Conservation (phyloP, 2,329 filamentous ascomycete genomes). For the Trichocomaceae sp. region DNA sequence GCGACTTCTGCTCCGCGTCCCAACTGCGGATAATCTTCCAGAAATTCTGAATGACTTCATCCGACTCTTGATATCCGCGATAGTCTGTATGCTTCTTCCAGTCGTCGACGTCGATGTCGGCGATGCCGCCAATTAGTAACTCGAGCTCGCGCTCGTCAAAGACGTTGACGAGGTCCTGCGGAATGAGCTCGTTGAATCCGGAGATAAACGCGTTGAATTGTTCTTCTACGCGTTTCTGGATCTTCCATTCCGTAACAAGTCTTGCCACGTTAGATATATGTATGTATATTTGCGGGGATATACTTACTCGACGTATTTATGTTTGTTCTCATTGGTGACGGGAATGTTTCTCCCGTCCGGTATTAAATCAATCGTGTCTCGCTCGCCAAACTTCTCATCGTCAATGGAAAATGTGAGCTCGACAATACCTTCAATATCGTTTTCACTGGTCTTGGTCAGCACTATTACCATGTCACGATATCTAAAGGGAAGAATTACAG, state of each 20-base stretch:
- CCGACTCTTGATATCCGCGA: slow-evolving; percentile 93
- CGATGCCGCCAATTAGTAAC: slow-evolving; percentile 93
- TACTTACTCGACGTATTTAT: slow-evolving; percentile 86
- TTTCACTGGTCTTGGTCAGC: slow-evolving; percentile 52
- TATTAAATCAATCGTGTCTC: slow-evolving; percentile 89
- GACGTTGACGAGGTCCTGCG: slow-evolving; percentile 91
- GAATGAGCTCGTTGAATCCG: slow-evolving; percentile 96
- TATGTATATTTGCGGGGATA: not conserved
- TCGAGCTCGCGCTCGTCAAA: slow-evolving; percentile 98
- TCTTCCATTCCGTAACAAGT: slow-evolving; percentile 97
- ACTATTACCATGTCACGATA: not conserved
- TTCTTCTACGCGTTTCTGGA: slow-evolving; percentile 95
- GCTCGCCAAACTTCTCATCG: slow-evolving; percentile 93
- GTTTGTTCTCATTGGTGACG: slow-evolving; percentile 98
- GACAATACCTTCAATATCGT: slow-evolving; percentile 90
- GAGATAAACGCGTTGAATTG: slow-evolving; percentile 98
- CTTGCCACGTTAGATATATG: slow-evolving; percentile 20
- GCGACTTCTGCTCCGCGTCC: slow-evolving; percentile 98
- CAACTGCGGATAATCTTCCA: slow-evolving; percentile 93
- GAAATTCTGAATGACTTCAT: slow-evolving; percentile 97
- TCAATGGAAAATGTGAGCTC: slow-evolving; percentile 96
- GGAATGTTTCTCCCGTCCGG: slow-evolving; percentile 84
- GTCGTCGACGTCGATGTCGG: slow-evolving; percentile 98
- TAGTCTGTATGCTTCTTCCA: slow-evolving; percentile 99
- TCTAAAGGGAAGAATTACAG: slow-evolving; percentile 46